Conservation (phyloP, 2,329 filamentous ascomycete species). For the Stenocarpella maydis region DNA sequence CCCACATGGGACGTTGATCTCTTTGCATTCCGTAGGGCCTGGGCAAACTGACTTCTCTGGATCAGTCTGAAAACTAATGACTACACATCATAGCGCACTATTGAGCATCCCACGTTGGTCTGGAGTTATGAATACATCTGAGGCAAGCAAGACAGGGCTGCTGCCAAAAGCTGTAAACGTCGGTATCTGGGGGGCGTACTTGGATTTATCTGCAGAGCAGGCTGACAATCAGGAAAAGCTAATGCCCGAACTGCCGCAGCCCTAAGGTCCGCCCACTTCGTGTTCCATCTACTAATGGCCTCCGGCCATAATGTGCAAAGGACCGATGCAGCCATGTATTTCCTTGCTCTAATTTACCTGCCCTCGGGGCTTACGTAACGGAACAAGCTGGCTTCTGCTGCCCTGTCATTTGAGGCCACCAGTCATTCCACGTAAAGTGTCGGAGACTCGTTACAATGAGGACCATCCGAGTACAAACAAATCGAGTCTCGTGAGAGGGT, state of each 20-base stretch:
- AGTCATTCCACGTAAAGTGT: neutral
- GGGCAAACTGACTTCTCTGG: no score
- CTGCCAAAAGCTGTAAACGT: slow-evolving; percentile 10
- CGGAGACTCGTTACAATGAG: no score
- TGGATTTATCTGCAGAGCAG: neutral
- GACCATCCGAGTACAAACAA: neutral
- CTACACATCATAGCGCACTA: neutral
- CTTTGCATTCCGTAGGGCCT: slow-evolving; percentile 5
- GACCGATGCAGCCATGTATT: slow-evolving; percentile 9
- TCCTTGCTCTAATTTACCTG: slow-evolving; percentile 5
- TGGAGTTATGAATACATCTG: neutral
- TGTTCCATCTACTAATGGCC: neutral
- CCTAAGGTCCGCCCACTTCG: neutral
- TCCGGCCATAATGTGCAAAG: neutral
- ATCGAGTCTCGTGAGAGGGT: neutral
- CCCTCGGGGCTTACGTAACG: neutral
- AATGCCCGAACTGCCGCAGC: neutral
- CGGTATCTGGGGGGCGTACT: neutral
- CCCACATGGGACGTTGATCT: neutral
- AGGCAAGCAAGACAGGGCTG: neutral
- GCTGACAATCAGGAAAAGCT: neutral
- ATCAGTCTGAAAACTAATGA: neutral
- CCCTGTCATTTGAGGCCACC: neutral
- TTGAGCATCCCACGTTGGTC: neutral
- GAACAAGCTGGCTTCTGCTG: neutral